Conservation (phyloP, 2,329 filamentous ascomycete species). For the Talaromyces sp. region DNA sequence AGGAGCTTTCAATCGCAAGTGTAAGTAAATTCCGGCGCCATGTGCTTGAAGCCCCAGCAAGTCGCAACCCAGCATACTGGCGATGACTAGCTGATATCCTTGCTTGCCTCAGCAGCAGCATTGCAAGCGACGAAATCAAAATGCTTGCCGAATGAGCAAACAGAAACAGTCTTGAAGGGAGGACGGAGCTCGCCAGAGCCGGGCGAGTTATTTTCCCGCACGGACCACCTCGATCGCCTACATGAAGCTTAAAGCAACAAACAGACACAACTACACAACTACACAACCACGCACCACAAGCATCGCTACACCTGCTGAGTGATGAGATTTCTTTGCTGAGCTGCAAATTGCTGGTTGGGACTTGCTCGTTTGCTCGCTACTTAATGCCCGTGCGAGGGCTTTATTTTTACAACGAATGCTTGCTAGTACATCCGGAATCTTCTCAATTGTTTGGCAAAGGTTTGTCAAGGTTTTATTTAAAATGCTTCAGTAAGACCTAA, state of each 20-base stretch:
- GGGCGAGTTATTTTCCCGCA: not conserved
- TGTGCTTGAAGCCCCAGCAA: not conserved
- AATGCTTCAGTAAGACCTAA: not conserved
- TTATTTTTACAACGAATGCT: not conserved
- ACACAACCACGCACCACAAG: too few species aligned
- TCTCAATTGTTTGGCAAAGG: not conserved
- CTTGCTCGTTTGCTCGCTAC: not conserved
- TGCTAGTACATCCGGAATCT: not conserved
- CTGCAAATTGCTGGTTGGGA: not conserved
- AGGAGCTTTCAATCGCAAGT: constrained; percentile 43
- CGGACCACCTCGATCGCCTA: not conserved
- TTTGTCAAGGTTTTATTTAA: not conserved
- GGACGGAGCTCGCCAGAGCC: not conserved
- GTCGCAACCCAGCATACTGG: not conserved
- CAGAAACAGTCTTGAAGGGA: not conserved
- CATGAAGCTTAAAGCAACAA: not conserved
- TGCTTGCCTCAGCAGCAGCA: not conserved
- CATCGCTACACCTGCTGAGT: not conserved
- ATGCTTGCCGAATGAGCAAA: not conserved
- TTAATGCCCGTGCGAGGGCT: not conserved
- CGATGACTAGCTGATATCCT: not conserved
- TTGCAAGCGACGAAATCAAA: not conserved
- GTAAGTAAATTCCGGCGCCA: constrained; percentile 28
- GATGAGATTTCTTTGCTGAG: not conserved
- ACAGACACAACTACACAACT: too few species aligned